A percentile compares a stretch with the other conserved stretches of the same genome.
Evolutionary conservation across 2,329 filamentous ascomycete genomes (phyloP).

Genomic region (Zymoseptoria ardabiliae): DNA sequence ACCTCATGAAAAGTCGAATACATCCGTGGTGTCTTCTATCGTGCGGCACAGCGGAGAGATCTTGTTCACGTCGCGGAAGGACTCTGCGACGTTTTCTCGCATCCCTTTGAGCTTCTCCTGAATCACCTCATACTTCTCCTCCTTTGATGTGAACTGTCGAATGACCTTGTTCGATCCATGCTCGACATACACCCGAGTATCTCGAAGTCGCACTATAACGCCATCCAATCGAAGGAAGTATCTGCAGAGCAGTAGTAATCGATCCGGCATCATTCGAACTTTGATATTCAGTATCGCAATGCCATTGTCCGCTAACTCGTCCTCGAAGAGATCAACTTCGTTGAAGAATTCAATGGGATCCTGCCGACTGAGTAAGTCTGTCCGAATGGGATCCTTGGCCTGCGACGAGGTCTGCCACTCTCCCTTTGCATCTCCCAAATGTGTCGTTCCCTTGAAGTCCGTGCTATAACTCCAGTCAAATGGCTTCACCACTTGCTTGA

Average conservation of each 20-base stretch:
- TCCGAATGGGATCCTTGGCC: constrained; percentile 59
- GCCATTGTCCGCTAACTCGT: constrained; percentile 95
- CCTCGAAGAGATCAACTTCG: constrained; percentile 58
- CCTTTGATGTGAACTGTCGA: constrained; percentile 82
- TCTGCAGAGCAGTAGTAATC: constrained; percentile 75
- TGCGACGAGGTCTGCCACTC: constrained; percentile 21
- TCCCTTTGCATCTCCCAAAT: constrained; percentile 6
- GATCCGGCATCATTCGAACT: constrained; percentile 81
- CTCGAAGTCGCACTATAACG: constrained; percentile 77
- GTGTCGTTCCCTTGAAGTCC: constrained; percentile 67
- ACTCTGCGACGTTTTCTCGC: constrained; percentile 67
- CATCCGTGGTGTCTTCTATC: constrained; percentile 61
- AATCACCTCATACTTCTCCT: constrained; percentile 71
- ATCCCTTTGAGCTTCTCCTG: constrained; percentile 49
- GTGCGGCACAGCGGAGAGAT: constrained; percentile 62
- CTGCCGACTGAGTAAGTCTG: constrained; percentile 76
- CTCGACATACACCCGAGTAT: constrained; percentile 88
- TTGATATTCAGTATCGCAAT: constrained; percentile 87
- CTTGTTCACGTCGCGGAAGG: constrained; percentile 72
- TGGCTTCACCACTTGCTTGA: constrained; percentile 88
- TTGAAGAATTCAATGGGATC: constrained; percentile 97
- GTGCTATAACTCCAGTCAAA: constrained; percentile 99
- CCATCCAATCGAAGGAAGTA: constrained; percentile 92
- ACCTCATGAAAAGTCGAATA: constrained; percentile 18
- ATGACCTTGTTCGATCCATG: constrained; percentile 73